Evolutionary conservation across 352 stramenopile genomes (phyloP).

Genomic region (Globisporangium okanoganense): DNA sequence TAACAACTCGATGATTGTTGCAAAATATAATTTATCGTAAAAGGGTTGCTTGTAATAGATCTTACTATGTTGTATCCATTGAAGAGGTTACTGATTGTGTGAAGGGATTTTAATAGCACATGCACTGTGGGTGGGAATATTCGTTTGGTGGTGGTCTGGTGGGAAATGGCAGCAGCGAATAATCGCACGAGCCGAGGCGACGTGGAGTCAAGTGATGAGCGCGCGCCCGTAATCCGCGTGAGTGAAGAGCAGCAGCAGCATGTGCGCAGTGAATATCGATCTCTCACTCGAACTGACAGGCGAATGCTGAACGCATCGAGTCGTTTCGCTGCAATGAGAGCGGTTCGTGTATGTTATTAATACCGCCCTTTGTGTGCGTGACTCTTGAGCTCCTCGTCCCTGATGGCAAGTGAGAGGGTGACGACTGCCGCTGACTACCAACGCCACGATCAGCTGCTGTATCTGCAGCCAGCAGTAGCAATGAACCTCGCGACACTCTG

Average conservation of each 20-base stretch:
- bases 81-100: not conserved
- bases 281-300: not conserved
- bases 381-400: not conserved
- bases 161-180: not conserved
- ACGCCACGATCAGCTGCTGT: too few relatives aligned
- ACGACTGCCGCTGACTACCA: not conserved
- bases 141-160: not conserved
- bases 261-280: not conserved
- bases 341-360: not conserved
- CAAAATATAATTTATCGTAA: too few relatives aligned
- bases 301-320: not conserved
- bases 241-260: not conserved
- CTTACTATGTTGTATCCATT: too few relatives aligned
- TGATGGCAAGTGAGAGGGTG: not conserved
- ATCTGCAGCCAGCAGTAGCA: not conserved
- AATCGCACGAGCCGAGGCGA: not conserved
- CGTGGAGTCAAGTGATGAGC: not conserved
- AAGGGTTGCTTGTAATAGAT: too few relatives aligned
- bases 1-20: too few relatives aligned
- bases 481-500: slow-evolving; percentile 62
- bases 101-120: not conserved
- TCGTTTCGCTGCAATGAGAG: not conserved
- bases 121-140: not conserved
- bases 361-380: not conserved
- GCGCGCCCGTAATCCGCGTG: not conserved